These are phyloP conservation scores for Phytophthora pluvialis DNA, from an alignment of 352 stramenopile genomes.

Conservation along the genomic window DNA sequence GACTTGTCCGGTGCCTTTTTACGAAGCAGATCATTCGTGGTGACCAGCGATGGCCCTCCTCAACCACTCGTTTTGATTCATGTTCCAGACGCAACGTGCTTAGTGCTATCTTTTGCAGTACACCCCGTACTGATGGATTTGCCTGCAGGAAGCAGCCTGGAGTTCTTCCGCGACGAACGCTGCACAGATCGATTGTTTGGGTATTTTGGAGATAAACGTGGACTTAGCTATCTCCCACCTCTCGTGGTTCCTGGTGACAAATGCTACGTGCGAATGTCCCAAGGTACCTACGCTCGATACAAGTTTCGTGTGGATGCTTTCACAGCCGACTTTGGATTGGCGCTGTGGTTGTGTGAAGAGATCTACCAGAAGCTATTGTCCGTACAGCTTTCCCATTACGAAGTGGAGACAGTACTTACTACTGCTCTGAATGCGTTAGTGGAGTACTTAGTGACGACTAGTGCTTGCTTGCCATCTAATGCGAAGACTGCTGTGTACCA, in stretches of 20 bases:
- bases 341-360: constrained; percentile 74
- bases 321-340: constrained; percentile 73
- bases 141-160: constrained; percentile 66
- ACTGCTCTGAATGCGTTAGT: constrained; percentile 52
- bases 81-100: constrained; percentile 65
- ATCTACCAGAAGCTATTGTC: constrained; percentile 65
- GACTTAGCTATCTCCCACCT: constrained; percentile 68
- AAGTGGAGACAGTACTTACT: constrained; percentile 70
- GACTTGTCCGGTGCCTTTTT: constrained; percentile 57
- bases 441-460: constrained; percentile 52
- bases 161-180: constrained; percentile 72
- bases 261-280: constrained; percentile 70
- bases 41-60: constrained; percentile 72
- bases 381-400: constrained; percentile 58
- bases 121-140: constrained; percentile 85
- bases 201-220: constrained; percentile 79
- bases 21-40: constrained; percentile 59
- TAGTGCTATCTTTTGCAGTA: constrained; percentile 81
- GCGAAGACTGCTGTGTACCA: constrained; percentile 60
- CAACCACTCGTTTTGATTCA: constrained; percentile 65
- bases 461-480: constrained; percentile 44
- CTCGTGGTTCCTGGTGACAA: constrained; percentile 63
- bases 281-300: constrained; percentile 74
- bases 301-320: constrained; percentile 82
- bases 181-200: constrained; percentile 72